phyloP scores from a whole-genome alignment of 352 stramenopile genomes.

The Pythium monospermum region DNA sequence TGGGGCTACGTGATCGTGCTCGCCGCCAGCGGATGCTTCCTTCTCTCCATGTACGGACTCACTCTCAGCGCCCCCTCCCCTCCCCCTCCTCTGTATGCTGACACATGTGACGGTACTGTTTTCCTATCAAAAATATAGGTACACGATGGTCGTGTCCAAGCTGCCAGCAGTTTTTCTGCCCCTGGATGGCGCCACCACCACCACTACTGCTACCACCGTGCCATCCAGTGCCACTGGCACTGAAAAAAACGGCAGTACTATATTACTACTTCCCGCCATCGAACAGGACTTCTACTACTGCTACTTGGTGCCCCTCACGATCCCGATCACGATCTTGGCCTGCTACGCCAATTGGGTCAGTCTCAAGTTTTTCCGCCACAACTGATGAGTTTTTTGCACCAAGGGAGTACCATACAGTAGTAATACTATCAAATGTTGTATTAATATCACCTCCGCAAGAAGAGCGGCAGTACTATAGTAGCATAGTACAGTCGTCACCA shows the following conservation, averaged over 20 bases:
- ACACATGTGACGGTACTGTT: too few relatives aligned
- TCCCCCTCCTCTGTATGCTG: not conserved
- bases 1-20: slow-evolving; percentile 80
- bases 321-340: slow-evolving; percentile 68
- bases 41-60: slow-evolving; percentile 68
- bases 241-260: not conserved
- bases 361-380: slow-evolving; percentile 85
- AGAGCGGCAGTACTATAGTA: too few relatives aligned
- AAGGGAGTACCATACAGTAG: too few relatives aligned
- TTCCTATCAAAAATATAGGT: slow-evolving; percentile 26
- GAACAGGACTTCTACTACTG: slow-evolving; percentile 76
- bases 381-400: too few relatives aligned
- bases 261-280: slow-evolving; percentile 42
- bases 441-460: too few relatives aligned
- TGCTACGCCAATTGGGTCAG: slow-evolving; percentile 83
- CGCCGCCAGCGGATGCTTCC: slow-evolving; percentile 38
- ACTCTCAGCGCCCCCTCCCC: not conserved
- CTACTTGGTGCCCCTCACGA: slow-evolving; percentile 70
- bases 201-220: slow-evolving; percentile 3
- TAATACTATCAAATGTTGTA: too few relatives aligned
- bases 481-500: too few relatives aligned
- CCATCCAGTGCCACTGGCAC: not conserved
- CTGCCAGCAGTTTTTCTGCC: slow-evolving; percentile 14
- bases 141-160: slow-evolving; percentile 73
- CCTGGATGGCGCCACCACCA: too few relatives aligned